Percentiles rank a stretch among this genome's conserved stretches.
These are phyloP conservation scores for Penicillium sp. DNA, from an alignment of 2,329 filamentous ascomycete species.

Conservation along the genomic window DNA sequence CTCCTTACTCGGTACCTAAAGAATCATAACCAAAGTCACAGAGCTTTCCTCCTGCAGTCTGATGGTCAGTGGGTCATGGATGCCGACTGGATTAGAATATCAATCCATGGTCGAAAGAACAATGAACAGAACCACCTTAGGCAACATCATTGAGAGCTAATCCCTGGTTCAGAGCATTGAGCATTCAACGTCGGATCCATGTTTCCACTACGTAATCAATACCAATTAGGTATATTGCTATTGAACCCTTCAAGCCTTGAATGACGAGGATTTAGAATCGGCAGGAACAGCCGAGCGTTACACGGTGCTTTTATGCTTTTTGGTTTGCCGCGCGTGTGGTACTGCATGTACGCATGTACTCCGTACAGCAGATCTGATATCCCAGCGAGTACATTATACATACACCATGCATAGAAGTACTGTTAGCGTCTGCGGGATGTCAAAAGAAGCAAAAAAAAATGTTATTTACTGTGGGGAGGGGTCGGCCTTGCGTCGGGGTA, in stretches of 20 bases:
- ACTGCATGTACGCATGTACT: background rate
- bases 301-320: background rate
- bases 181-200: background rate
- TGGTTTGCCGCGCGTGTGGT: too few species aligned
- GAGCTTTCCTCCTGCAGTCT: too few species aligned
- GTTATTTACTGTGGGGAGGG: background rate
- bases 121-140: background rate
- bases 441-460: background rate
- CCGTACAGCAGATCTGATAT: background rate
- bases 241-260: background rate
- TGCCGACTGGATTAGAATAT: background rate
- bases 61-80: background rate
- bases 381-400: background rate
- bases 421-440: background rate
- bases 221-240: background rate
- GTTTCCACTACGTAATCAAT: background rate
- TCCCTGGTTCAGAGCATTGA: background rate
- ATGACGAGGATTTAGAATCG: background rate
- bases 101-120: background rate
- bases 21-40: too few species aligned
- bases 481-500: background rate
- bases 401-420: background rate
- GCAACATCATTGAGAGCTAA: background rate
- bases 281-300: background rate
- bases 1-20: background rate